These are phyloP conservation scores for Luvunga scandens DNA, from an alignment of 345 rosid genomes.

Conservation along the genomic window DNA sequence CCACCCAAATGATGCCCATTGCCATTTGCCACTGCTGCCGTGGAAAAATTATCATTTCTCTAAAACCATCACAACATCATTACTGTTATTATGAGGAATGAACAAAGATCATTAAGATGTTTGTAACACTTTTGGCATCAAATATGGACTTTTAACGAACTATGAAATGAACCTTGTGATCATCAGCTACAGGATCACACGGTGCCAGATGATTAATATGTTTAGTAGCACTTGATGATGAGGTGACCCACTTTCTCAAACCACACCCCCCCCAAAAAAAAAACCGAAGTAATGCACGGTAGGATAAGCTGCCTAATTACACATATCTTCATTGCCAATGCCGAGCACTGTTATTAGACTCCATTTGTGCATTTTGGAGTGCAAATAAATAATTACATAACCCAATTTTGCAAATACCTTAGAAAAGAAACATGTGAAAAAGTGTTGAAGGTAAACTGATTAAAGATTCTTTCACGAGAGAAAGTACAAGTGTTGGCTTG, in stretches of 20 bases:
- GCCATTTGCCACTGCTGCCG: slow-evolving; percentile 24
- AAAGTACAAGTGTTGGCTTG: background rate
- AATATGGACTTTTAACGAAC: background rate
- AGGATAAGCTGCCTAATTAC: background rate
- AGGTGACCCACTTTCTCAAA: background rate
- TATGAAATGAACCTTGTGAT: background rate
- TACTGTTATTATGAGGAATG: slow-evolving; percentile 18
- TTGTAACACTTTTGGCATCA: background rate
- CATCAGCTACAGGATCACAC: slow-evolving; percentile 18
- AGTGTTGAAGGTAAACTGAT: background rate
- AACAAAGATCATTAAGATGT: slow-evolving; percentile 19
- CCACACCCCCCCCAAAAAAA: background rate
- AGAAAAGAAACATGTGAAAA: background rate
- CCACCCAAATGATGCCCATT: slow-evolving; percentile 27
- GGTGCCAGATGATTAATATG: slow-evolving; percentile 1
- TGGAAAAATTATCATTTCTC: slow-evolving; percentile 19
- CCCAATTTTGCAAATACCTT: background rate
- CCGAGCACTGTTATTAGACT: background rate
- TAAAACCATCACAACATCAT: slow-evolving; percentile 19
- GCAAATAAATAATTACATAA: background rate
- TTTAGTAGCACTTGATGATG: slow-evolving; percentile 1
- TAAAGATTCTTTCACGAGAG: background rate
- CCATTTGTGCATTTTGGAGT: background rate
- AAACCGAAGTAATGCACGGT: background rate
- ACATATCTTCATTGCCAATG: background rate